Percentiles rank a stretch among this genome's conserved stretches.
Evolutionary conservation across 2,329 filamentous ascomycete species (phyloP).

Genomic region (Nothophaeocryptopus gaeumannii): DNA sequence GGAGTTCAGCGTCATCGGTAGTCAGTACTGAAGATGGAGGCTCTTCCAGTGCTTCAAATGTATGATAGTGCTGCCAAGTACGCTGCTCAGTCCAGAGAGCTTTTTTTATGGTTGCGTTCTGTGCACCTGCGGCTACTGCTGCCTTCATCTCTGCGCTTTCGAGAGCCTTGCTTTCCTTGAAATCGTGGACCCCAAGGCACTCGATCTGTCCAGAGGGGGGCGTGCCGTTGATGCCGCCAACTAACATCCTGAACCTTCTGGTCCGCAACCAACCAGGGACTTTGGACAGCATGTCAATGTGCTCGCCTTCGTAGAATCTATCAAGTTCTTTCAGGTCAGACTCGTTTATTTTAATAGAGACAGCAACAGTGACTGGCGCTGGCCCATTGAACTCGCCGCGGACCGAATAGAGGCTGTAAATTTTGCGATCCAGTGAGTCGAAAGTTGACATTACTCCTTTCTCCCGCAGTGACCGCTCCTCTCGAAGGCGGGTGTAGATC

Average conservation of each 20-base stretch:
- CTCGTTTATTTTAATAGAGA: slow-evolving; percentile 40
- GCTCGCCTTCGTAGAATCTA: slow-evolving; percentile 74
- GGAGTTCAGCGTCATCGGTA: slow-evolving; percentile 64
- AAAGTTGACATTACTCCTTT: slow-evolving; percentile 59
- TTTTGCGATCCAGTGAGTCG: slow-evolving; percentile 66
- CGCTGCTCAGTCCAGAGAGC: slow-evolving; percentile 57
- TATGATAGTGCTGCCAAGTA: slow-evolving; percentile 71
- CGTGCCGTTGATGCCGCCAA: slow-evolving; percentile 52
- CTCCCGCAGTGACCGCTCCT: slow-evolving; percentile 45
- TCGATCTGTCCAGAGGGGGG: slow-evolving; percentile 50
- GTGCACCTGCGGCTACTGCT: slow-evolving; percentile 61
- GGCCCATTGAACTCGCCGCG: slow-evolving; percentile 34
- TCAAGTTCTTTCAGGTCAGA: slow-evolving; percentile 59
- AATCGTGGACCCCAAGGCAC: slow-evolving; percentile 71
- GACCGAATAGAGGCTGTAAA: slow-evolving; percentile 64
- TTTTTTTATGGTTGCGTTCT: slow-evolving; percentile 57
- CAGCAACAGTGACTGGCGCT: slow-evolving; percentile 28
- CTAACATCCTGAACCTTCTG: slow-evolving; percentile 65
- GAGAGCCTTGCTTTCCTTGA: slow-evolving; percentile 63
- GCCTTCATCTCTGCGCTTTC: slow-evolving; percentile 63
- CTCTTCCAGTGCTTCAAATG: slow-evolving; percentile 63
- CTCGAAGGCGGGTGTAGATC: slow-evolving; percentile 65
- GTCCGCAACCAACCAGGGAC: slow-evolving; percentile 77
- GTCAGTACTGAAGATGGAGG: slow-evolving; percentile 68
- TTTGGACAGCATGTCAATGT: slow-evolving; percentile 67